Conservation (phyloP, 2,329 filamentous ascomycete species). For the Myriosclerotinia curreyana region DNA sequence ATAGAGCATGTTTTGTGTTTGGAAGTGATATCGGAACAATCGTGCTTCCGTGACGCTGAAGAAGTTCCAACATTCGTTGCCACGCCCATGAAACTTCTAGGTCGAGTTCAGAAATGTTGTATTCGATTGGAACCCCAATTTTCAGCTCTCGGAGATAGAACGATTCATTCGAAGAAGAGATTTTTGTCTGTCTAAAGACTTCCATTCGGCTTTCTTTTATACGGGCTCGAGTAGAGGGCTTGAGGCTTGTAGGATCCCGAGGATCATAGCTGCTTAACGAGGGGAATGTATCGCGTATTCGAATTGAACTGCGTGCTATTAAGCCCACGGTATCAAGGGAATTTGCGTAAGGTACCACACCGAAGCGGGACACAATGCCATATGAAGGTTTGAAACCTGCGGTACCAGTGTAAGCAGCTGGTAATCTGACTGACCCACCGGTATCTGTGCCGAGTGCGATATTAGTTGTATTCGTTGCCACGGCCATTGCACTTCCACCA, state of each 20-base stretch:
- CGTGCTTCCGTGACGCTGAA: constrained; percentile 64
- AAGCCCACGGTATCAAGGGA: constrained; percentile 71
- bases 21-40: constrained; percentile 78
- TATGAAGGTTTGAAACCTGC: constrained; percentile 73
- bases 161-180: not conserved
- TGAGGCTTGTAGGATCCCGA: constrained; percentile 53
- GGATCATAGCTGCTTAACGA: constrained; percentile 23
- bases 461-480: constrained; percentile 57
- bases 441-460: constrained; percentile 87
- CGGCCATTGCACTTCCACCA: constrained; percentile 86
- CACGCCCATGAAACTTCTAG: constrained; percentile 67
- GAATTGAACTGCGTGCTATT: constrained; percentile 46
- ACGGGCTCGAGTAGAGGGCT: constrained; percentile 44
- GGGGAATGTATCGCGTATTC: constrained; percentile 39
- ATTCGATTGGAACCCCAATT: constrained; percentile 69
- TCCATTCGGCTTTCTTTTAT: constrained; percentile 19
- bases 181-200: constrained; percentile 5
- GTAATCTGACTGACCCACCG: constrained; percentile 66
- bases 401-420: constrained; percentile 67
- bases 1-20: constrained; percentile 78
- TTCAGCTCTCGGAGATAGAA: constrained; percentile 24
- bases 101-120: constrained; percentile 81
- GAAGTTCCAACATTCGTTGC: constrained; percentile 55
- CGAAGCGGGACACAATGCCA: constrained; percentile 64
- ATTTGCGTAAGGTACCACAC: constrained; percentile 70